Evolutionary conservation across 2,329 filamentous ascomycete genomes (phyloP).

Genomic region (Chaetothyriales sp.): DNA sequence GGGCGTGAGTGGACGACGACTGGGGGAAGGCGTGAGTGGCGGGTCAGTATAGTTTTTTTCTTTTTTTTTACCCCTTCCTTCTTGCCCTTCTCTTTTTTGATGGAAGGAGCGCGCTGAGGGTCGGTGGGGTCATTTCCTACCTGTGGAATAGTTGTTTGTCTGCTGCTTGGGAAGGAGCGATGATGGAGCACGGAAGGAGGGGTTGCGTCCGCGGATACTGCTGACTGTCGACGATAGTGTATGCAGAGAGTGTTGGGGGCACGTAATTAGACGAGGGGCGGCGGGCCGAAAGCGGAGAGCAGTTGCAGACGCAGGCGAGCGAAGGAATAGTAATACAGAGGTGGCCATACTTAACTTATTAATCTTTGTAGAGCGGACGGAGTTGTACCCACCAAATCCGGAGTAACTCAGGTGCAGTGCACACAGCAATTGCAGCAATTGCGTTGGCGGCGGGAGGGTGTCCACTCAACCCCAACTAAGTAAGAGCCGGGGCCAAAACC

Average conservation of each 20-base stretch:
- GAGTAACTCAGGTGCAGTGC: too few species aligned
- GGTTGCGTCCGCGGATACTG: not conserved
- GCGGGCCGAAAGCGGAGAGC: not conserved
- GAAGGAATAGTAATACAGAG: not conserved
- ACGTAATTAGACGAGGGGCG: not conserved
- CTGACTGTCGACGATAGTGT: not conserved
- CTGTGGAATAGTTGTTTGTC: not conserved
- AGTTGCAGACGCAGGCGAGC: not conserved
- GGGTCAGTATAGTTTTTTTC: conserved; percentile 1
- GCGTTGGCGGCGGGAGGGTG: too few species aligned
- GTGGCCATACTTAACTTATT: not conserved
- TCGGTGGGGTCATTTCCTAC: too few species aligned
- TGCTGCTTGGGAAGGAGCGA: not conserved
- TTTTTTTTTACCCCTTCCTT: too few species aligned
- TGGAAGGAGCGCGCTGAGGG: too few species aligned
- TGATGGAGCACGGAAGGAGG: not conserved
- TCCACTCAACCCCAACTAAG: too few species aligned
- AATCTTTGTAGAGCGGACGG: too few species aligned
- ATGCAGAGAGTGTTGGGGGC: not conserved
- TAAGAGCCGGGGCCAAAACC: too few species aligned
- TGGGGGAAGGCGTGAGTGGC: not conserved
- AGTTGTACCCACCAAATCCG: not conserved
- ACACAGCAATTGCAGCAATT: too few species aligned
- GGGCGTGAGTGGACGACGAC: conserved; percentile 17
- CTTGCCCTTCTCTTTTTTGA: too few species aligned